These are phyloP conservation scores for Ophiostoma novo-ulmi DNA, from an alignment of 2,329 filamentous ascomycete genomes.

Conservation along the genomic window DNA sequence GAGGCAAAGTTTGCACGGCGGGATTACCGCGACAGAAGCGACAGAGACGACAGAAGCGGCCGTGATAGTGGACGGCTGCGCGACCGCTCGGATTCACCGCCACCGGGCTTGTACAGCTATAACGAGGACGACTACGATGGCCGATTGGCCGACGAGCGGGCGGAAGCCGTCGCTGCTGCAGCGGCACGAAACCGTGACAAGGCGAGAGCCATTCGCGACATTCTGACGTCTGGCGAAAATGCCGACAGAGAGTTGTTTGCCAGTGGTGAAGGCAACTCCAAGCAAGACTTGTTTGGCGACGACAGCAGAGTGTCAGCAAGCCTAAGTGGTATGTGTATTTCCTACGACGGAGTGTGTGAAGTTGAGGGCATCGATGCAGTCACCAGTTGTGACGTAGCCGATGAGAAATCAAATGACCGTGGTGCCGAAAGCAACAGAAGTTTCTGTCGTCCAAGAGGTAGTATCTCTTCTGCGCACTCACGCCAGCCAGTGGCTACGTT, in stretches of 20 bases:
- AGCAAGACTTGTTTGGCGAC: constrained; percentile 16
- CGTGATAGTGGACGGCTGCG: constrained; percentile 33
- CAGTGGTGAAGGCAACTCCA: neutral
- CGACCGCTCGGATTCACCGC: constrained; percentile 51
- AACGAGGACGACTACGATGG: constrained; percentile 31
- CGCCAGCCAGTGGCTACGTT: neutral
- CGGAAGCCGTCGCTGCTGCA: constrained; percentile 24
- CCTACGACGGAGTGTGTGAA: constrained; percentile 6
- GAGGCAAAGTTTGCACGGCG: neutral
- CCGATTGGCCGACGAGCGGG: constrained; percentile 29
- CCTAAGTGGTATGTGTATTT: constrained; percentile 29
- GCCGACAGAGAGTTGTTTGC: constrained; percentile 38
- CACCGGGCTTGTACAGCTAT: constrained; percentile 38
- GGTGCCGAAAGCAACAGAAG: neutral
- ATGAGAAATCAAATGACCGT: neutral
- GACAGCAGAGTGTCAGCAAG: constrained; percentile 29
- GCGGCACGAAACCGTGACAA: constrained; percentile 40
- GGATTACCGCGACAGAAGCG: constrained; percentile 34
- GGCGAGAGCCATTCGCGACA: constrained; percentile 44
- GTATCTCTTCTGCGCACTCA: neutral
- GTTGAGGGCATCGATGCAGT: neutral
- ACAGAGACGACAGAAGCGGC: constrained; percentile 28
- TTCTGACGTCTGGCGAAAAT: constrained; percentile 36
- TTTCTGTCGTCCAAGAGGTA: neutral
- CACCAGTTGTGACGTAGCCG: neutral